phyloP scores from a whole-genome alignment of 2,329 filamentous ascomycete species.

The Zopfia rhizophila region DNA sequence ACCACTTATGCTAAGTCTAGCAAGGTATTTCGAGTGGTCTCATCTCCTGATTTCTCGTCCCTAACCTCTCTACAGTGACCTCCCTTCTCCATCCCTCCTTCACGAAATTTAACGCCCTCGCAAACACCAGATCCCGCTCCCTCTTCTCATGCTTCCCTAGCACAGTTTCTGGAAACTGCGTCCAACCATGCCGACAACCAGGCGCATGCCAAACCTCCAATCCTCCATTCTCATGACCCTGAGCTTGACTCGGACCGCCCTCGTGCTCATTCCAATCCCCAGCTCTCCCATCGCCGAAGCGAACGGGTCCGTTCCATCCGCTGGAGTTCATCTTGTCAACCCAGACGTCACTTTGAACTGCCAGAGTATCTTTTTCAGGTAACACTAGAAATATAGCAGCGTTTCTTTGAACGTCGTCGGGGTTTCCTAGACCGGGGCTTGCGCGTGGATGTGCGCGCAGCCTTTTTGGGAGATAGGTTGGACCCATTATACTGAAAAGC shows the following conservation, averaged over 20 bases:
- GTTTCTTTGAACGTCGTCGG: constrained; percentile 47
- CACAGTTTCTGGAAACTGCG: constrained; percentile 53
- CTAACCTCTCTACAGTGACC: constrained; percentile 24
- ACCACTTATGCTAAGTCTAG: constrained; percentile 6
- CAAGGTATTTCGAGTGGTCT: constrained; percentile 32
- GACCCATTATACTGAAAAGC: constrained; percentile 52
- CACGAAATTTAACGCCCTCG: constrained; percentile 48
- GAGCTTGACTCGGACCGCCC: constrained; percentile 17
- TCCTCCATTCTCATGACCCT: constrained; percentile 40
- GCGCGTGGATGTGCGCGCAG: constrained; percentile 52
- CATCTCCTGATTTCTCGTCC: constrained; percentile 29
- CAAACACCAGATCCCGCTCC: constrained; percentile 50
- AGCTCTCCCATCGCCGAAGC: constrained; percentile 45
- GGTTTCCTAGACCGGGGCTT: constrained; percentile 51
- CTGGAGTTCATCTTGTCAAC: constrained; percentile 50
- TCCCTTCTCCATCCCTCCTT: constrained; percentile 47
- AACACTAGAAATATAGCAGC: constrained; percentile 55
- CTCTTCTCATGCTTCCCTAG: constrained; percentile 51
- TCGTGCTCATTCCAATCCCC: constrained; percentile 43
- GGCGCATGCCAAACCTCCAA: constrained; percentile 53
- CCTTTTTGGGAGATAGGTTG: constrained; percentile 54
- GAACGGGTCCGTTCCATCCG: constrained; percentile 45
- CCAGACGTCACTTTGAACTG: constrained; percentile 56
- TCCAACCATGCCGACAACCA: constrained; percentile 53
- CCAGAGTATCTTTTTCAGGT: constrained; percentile 53